Evolutionary conservation across 2,329 filamentous ascomycete species (phyloP), one percentile per base, ranked within the genome.

Genomic region (Epichloe gansuensis): DNA sequence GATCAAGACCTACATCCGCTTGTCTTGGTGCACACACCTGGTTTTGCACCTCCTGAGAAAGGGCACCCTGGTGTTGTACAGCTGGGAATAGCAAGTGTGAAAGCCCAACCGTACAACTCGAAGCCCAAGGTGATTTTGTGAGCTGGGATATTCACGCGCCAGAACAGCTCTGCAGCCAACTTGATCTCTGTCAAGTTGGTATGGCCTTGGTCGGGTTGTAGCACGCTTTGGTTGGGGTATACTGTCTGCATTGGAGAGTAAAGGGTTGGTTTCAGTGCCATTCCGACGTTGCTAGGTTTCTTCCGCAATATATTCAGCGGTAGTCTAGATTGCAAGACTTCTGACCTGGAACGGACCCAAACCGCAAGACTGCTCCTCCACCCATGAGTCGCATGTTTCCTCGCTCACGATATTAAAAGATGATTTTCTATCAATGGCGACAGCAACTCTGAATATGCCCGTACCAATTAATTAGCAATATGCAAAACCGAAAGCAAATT

Each of bases 101-200:
- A 62, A n/a, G 56, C 42, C 42, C 59, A 51, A 2, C 71, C 72
- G 53, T 75, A 75, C 53, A 71, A 74, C 1, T 65, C 70, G 13
- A 69, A 37, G 0, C 73, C 74, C 8, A 77, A 54, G 6, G 61
- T 62, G 5, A 77, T 61, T 41, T 74, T 70, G 0, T 52, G 43
- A 0, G 74, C 67, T 2, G 62, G 55, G 4, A 77, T 60, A 21
- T 66, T 58, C 31, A 63, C 67, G 11, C 69, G 63, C 71, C 73
- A 75, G 4, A 77, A 57, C 1, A 75, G 66, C 4, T 73, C 66
- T 1, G 73, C 53, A 0, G 62, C 62, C 0, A 54, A 23, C 6
- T 71, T 60, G 34, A 73, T 73, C 52, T 74, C 70, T 5, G 69
- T 70, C 7, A 73, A 51, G 53, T 75, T 72, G 0, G 72, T 72